Percentiles rank a stretch among this genome's conserved stretches.
phyloP scores from a whole-genome alignment of 2,329 filamentous ascomycete species.

The Apiospora marii region DNA sequence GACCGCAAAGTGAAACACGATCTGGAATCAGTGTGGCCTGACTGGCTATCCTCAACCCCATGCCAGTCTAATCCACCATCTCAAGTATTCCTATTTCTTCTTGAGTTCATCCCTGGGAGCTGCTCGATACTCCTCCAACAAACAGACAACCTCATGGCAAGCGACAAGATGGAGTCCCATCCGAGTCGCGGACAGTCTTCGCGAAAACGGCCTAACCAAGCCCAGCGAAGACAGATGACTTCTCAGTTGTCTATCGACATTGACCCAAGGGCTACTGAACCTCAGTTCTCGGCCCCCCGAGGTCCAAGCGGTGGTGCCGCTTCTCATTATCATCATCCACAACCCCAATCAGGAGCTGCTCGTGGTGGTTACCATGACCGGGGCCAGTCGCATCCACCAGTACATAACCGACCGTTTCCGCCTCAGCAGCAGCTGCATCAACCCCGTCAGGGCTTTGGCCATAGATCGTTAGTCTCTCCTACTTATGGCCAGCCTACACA shows the following conservation, averaged over 20 bases:
- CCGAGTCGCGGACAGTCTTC: conserved; percentile 11
- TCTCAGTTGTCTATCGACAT: conserved; percentile 65
- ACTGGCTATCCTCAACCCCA: neutral
- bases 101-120: neutral
- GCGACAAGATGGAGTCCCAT: conserved; percentile 1
- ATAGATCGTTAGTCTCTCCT: conserved; percentile 28
- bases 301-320: conserved; percentile 30
- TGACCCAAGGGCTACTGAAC: conserved; percentile 48
- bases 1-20: conserved; percentile 7
- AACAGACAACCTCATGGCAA: neutral
- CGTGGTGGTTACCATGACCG: conserved; percentile 32
- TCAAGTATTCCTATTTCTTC: conserved; percentile 5
- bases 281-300: conserved; percentile 31
- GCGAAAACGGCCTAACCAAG: conserved; percentile 66
- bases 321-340: conserved; percentile 29
- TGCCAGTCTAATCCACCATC: neutral
- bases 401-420: conserved; percentile 26
- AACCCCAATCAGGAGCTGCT: conserved; percentile 44
- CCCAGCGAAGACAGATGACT: conserved; percentile 69
- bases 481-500: conserved; percentile 30
- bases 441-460: conserved; percentile 31
- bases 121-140: neutral
- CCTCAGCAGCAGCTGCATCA: conserved; percentile 28
- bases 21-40: conserved; percentile 5
- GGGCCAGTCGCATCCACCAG: conserved; percentile 26